Base-by-base conservation (phyloP, 1,284 basidiomycete genomes). In the Naganishia cerealis region DNA sequence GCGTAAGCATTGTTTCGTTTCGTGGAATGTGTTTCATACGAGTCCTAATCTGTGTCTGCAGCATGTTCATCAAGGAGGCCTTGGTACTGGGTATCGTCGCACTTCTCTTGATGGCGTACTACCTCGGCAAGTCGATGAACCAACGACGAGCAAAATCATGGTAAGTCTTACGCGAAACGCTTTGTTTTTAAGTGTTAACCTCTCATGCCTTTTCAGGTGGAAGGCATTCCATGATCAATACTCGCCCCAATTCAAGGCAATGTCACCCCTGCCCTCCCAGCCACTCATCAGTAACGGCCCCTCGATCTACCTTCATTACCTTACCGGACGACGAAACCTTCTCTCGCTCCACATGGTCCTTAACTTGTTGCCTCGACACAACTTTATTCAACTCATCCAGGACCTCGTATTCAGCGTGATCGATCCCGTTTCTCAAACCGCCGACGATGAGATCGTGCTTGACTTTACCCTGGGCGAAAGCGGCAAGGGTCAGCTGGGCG, bases 251-350 rank as follows among this genome's bases (percentile, higher is more conserved):
- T 82, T 56, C 87, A 90, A 7, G 74, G 71, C 69, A 77, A 84
- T 67, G 67, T 72, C 29, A 79, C 81, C 36, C 82, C 81, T n/a
- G 79, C 84, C n/a, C 78, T 86, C 66, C 13, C 67, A 69, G 58
- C 83, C 70, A n/a, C 67, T 70, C 24, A 54, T 84, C 52, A 61
- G 73, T 81, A 90, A 92, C 75, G 90, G 91, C 18, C 84, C 88
- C 72, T 85, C 87, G 88, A 91, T 81, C 13, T 90, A 87, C 77
- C 90, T 92, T 81, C 84, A 85, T 73, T 95, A 89, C 81, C 91
- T 91, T 39, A 92, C 91, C 0, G 92, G 92, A 68, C 84, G 92
- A 68, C 87, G 89, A 69, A 87, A 86, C 71, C 79, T 92, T 66
- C 81, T 86, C 48, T 88, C 87, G 42, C 83, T 93, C 67, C 92